A percentile compares a stretch with the other conserved stretches of the same genome.
These are phyloP conservation scores for Sporothrix curviconia DNA, from an alignment of 2,329 filamentous ascomycete species.

Conservation along the genomic window DNA sequence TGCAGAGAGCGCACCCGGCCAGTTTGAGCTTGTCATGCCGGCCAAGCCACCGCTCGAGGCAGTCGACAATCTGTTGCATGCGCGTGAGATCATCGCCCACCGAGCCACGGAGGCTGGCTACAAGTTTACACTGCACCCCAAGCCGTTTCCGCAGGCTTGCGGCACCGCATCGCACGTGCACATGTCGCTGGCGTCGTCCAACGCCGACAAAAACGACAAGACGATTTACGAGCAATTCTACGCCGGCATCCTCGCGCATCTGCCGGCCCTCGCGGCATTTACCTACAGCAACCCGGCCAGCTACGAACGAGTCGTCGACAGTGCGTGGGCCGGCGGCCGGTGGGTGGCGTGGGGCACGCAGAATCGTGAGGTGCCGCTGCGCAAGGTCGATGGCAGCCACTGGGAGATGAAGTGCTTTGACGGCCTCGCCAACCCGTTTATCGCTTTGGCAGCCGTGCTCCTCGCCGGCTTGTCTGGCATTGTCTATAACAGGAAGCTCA, in stretches of 20 bases:
- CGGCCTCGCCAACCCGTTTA: slow-evolving; percentile 71
- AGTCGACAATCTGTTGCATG: slow-evolving; percentile 64
- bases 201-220: slow-evolving; percentile 5
- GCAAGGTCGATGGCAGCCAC: slow-evolving; percentile 58
- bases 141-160: slow-evolving; percentile 51
- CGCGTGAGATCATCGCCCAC: slow-evolving; percentile 61
- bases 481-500: slow-evolving; percentile 34
- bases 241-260: slow-evolving; percentile 60
- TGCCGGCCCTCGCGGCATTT: slow-evolving; percentile 62
- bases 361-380: slow-evolving; percentile 69
- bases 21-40: slow-evolving; percentile 71
- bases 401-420: slow-evolving; percentile 79
- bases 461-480: slow-evolving; percentile 54
- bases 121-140: slow-evolving; percentile 67
- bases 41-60: slow-evolving; percentile 57
- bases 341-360: slow-evolving; percentile 78
- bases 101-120: slow-evolving; percentile 57
- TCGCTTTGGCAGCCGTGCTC: slow-evolving; percentile 58
- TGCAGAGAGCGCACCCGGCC: slow-evolving; percentile 63
- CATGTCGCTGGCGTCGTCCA: slow-evolving; percentile 52
- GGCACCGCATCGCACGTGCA: slow-evolving; percentile 66
- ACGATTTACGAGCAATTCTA: slow-evolving; percentile 59
- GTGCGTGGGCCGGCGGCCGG: slow-evolving; percentile 70
- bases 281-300: slow-evolving; percentile 58
- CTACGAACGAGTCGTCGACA: slow-evolving; percentile 62